phyloP scores from a whole-genome alignment of 2,329 filamentous ascomycete species.

The Calonectria pteridis region DNA sequence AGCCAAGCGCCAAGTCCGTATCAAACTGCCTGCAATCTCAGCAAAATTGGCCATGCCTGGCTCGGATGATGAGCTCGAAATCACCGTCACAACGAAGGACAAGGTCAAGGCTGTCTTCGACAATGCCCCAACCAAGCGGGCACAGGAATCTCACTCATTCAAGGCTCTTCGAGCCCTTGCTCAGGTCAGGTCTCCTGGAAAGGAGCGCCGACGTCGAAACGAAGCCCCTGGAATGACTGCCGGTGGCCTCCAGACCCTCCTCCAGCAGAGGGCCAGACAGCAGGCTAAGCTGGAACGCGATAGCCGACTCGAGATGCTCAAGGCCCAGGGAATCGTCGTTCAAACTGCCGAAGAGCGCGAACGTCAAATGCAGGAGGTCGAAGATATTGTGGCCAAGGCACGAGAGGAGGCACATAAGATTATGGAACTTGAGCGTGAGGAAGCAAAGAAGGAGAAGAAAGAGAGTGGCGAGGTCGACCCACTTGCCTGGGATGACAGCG shows the following conservation, averaged over 20 bases:
- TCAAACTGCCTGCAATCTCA: conserved; percentile 59
- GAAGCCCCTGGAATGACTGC: conserved; percentile 72
- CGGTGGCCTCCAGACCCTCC: conserved; percentile 74
- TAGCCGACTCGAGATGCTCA: conserved; percentile 80
- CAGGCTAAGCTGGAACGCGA: conserved; percentile 85
- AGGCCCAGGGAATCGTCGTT: conserved; percentile 82
- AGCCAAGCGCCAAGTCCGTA: conserved; percentile 62
- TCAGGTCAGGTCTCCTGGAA: conserved; percentile 74
- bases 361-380: conserved; percentile 83
- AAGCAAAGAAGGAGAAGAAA: conserved; percentile 74
- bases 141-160: conserved; percentile 73
- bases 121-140: conserved; percentile 72
- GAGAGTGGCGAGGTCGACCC: conserved; percentile 62
- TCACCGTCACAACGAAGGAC: conserved; percentile 63
- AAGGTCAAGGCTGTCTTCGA: conserved; percentile 77
- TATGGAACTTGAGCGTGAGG: conserved; percentile 80
- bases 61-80: conserved; percentile 74
- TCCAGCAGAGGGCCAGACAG: conserved; percentile 79
- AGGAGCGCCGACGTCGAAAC: conserved; percentile 58
- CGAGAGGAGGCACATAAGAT: conserved; percentile 81
- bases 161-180: conserved; percentile 80
- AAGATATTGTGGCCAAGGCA: conserved; percentile 89
- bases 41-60: conserved; percentile 56
- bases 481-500: conserved; percentile 69
- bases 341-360: conserved; percentile 90